These are phyloP conservation scores for Aureobasidium sp. DNA, from an alignment of 2,329 filamentous ascomycete species.

Conservation along the genomic window DNA sequence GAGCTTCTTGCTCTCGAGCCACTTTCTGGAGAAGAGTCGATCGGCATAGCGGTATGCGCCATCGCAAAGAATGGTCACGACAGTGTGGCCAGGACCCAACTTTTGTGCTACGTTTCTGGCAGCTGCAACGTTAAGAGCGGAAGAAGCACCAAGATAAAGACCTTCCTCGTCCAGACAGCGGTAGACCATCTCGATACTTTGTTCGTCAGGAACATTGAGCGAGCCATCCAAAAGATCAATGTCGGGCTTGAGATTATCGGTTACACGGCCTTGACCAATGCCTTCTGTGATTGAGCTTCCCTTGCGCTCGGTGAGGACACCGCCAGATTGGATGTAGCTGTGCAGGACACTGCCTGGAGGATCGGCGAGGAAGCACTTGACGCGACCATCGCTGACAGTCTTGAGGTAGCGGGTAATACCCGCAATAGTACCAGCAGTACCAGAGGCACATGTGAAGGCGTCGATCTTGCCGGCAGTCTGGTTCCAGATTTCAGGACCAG, in stretches of 20 bases:
- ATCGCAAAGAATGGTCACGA: constrained; percentile 91
- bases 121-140: constrained; percentile 87
- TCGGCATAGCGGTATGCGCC: constrained; percentile 98
- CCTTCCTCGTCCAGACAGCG: constrained; percentile 93
- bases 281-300: constrained; percentile 94
- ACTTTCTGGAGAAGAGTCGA: constrained; percentile 82
- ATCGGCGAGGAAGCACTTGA: constrained; percentile 86
- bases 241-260: constrained; percentile 86
- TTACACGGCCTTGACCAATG: constrained; percentile 92
- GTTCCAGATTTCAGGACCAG: constrained; percentile 92
- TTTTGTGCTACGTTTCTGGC: constrained; percentile 90
- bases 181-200: constrained; percentile 97
- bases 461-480: constrained; percentile 82
- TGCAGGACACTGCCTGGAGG: constrained; percentile 90
- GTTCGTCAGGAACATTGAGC: constrained; percentile 78
- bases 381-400: constrained; percentile 65
- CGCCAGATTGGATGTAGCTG: constrained; percentile 80
- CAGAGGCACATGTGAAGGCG: constrained; percentile 92
- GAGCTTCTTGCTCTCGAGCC: constrained; percentile 81
- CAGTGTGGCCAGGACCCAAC: constrained; percentile 78
- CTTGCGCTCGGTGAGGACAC: constrained; percentile 69
- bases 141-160: constrained; percentile 89
- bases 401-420: constrained; percentile 86
- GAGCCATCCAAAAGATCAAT: constrained; percentile 78
- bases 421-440: constrained; percentile 85